Conservation (phyloP, 2,329 filamentous ascomycete genomes). For the Pestalotiopsis sp. region DNA sequence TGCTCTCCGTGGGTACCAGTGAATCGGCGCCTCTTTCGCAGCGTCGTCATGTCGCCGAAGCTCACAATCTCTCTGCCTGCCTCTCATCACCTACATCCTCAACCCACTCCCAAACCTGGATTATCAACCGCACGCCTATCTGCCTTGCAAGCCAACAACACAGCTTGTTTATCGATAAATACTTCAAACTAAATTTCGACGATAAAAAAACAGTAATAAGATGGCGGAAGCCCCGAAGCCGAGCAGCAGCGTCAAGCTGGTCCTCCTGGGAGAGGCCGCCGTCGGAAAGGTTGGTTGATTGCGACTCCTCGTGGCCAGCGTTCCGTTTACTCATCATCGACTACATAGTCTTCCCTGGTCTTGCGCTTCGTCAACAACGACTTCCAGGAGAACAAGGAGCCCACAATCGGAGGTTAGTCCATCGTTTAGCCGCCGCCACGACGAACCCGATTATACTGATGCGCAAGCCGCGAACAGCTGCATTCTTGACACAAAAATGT, state of each 20-base stretch:
- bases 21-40: not conserved
- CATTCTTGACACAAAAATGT: slow-evolving; percentile 98
- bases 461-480: slow-evolving; percentile 59
- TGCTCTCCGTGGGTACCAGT: not conserved
- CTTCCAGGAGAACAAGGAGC: slow-evolving; percentile 99
- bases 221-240: slow-evolving; percentile 84
- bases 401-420: slow-evolving; percentile 88
- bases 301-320: not conserved
- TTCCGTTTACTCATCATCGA: not conserved
- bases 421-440: slow-evolving; percentile 6
- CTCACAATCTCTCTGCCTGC: slow-evolving; percentile 13
- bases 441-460: not conserved
- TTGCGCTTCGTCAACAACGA: slow-evolving; percentile 99
- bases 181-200: not conserved
- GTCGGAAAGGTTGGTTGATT: slow-evolving; percentile 82
- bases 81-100: not conserved
- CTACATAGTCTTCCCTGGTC: slow-evolving; percentile 83
- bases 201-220: slow-evolving; percentile 50
- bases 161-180: not conserved
- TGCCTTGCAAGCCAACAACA: not conserved
- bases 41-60: slow-evolving; percentile 14
- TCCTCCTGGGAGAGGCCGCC: slow-evolving; percentile 94
- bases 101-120: slow-evolving; percentile 1
- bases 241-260: slow-evolving; percentile 99
- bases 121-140: not conserved